A percentile compares a stretch with the other conserved stretches of the same genome.
Conservation (phyloP, 306 rosid genomes). For the Vigna mungo region DNA sequence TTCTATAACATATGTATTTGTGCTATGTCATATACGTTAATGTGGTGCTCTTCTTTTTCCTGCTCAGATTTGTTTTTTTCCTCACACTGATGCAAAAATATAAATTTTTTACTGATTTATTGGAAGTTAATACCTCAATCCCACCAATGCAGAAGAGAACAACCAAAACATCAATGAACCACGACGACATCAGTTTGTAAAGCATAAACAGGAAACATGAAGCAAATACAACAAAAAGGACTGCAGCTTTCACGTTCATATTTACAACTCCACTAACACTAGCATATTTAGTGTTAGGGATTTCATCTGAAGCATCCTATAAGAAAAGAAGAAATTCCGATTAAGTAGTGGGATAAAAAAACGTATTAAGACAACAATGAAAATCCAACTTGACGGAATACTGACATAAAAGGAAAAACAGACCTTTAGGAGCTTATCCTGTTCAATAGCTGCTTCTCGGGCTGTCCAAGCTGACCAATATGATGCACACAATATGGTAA, state of each 20-base stretch:
- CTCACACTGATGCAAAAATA: constrained; percentile 9
- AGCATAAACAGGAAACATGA: constrained; percentile 84
- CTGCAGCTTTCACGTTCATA: constrained; percentile 76
- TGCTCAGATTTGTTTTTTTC: constrained; percentile 6
- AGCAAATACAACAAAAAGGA: constrained; percentile 82
- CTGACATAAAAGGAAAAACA: constrained; percentile 35
- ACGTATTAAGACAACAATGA: constrained; percentile 17
- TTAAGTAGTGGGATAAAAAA: constrained; percentile 29
- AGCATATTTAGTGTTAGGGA: constrained; percentile 47
- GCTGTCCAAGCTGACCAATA: constrained; percentile 97
- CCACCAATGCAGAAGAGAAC: constrained; percentile 98
- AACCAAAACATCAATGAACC: constrained; percentile 88
- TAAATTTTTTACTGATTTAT: constrained; percentile 23
- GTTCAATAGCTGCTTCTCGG: constrained; percentile 79
- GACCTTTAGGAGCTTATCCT: constrained; percentile 76
- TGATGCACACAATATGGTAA: constrained; percentile 90
- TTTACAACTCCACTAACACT: constrained; percentile 68
- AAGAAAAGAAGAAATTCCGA: constrained; percentile 37
- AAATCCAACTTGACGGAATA: constrained; percentile 17
- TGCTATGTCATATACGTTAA: background rate
- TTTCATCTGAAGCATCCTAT: constrained; percentile 77
- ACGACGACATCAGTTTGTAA: constrained; percentile 80
- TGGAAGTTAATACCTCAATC: constrained; percentile 67
- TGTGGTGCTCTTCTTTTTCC: background rate
- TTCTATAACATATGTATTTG: constrained; percentile 22